A percentile compares a stretch with the other conserved stretches of the same genome.
Evolutionary conservation across 768 basidiomycete genomes (phyloP).

Genomic region (Scleroderma citrinum): DNA sequence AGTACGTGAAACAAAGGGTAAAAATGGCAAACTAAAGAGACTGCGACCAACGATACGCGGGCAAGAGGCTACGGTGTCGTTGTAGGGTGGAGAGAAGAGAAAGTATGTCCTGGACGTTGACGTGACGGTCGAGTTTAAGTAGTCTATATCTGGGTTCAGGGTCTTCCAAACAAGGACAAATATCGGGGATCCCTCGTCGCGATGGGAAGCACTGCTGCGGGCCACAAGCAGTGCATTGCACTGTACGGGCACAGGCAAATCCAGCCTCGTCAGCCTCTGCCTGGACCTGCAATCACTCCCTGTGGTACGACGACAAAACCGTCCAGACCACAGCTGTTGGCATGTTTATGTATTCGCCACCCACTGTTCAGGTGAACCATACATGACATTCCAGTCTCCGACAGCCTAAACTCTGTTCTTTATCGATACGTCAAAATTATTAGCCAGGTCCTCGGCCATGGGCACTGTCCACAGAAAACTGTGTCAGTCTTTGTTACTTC

Average conservation of each 20-base stretch:
- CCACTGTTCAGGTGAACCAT: not conserved
- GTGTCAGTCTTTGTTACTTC: too few relatives aligned
- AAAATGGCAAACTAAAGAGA: not conserved
- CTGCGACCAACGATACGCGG: constrained; percentile 7
- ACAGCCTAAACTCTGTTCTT: too few relatives aligned
- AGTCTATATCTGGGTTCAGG: constrained; percentile 25
- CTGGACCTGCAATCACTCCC: not conserved
- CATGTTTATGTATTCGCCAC: not conserved
- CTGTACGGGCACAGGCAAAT: not conserved
- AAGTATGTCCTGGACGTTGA: not conserved
- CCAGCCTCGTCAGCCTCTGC: too few relatives aligned
- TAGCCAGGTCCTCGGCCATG: too few relatives aligned
- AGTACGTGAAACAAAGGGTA: constrained; percentile 9
- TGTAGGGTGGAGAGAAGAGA: constrained; percentile 17
- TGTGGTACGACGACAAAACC: not conserved
- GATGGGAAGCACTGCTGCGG: not conserved
- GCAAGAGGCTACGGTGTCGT: constrained; percentile 8
- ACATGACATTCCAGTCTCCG: too few relatives aligned
- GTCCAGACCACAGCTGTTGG: too few relatives aligned
- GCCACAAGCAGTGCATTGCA: not conserved
- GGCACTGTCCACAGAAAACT: too few relatives aligned
- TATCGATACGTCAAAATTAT: too few relatives aligned
- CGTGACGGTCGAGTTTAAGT: constrained; percentile 23
- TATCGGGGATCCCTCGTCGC: not conserved
- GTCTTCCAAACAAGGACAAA: constrained; percentile 29